Percentiles rank a stretch among this genome's conserved stretches.
Evolutionary conservation across 805 yeast species (phyloP).

Genomic region (Myxozyma udenii): DNA sequence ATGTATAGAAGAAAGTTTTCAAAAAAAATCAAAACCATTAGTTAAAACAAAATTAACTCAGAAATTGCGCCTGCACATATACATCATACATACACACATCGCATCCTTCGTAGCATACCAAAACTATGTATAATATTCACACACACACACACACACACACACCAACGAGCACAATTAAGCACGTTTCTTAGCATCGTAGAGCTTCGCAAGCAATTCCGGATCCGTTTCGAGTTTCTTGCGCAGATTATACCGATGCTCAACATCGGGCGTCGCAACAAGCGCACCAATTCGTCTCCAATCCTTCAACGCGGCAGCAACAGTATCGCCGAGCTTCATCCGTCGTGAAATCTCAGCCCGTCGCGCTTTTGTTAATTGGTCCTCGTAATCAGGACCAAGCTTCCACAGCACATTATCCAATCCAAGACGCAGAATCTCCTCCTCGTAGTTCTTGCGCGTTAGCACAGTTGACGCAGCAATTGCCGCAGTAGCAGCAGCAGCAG

Average conservation of each 20-base stretch:
- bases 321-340: constrained; percentile 29
- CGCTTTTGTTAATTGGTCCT: constrained; percentile 18
- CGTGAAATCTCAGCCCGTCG: constrained; percentile 29
- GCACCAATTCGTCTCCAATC: constrained; percentile 30
- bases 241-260: constrained; percentile 18
- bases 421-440: constrained; percentile 2
- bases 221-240: constrained; percentile 25
- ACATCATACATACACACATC: too few relatives aligned
- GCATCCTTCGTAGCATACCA: too few relatives aligned
- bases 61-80: too few relatives aligned
- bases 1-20: too few relatives aligned
- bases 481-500: constrained; percentile 2
- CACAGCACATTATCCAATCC: constrained; percentile 22
- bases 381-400: constrained; percentile 26
- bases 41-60: too few relatives aligned
- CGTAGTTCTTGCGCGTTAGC: not conserved
- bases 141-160: too few relatives aligned
- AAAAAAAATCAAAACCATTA: too few relatives aligned
- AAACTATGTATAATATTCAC: too few relatives aligned
- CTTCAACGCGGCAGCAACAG: constrained; percentile 29
- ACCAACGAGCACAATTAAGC: too few relatives aligned
- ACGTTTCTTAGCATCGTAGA: not conserved
- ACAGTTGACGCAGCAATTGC: not conserved
- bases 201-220: constrained; percentile 16
- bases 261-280: constrained; percentile 18